These are phyloP conservation scores for Penicillium riverlandense DNA, from an alignment of 495 filamentous ascomycete species.

Conservation along the genomic window DNA sequence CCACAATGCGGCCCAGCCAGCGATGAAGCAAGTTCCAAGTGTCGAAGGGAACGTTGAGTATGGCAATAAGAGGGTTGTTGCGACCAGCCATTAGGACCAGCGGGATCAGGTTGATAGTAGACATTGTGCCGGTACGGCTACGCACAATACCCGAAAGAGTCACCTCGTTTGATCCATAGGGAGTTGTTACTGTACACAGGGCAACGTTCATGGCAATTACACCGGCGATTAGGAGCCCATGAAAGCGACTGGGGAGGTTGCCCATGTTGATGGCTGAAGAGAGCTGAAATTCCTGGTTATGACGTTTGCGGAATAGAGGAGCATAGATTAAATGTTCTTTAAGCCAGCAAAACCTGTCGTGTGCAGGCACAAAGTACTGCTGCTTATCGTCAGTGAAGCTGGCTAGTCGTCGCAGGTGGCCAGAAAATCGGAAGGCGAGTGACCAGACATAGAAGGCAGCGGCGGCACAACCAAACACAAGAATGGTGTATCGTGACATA, in stretches of 20 bases:
- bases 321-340: conserved; percentile 81
- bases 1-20: conserved; percentile 70
- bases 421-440: conserved; percentile 40
- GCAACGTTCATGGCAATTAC: conserved; percentile 73
- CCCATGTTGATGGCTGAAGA: conserved; percentile 76
- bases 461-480: conserved; percentile 45
- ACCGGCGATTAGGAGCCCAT: conserved; percentile 60
- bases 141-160: conserved; percentile 50
- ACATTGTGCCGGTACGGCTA: conserved; percentile 68
- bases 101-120: conserved; percentile 74
- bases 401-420: conserved; percentile 64
- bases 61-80: conserved; percentile 61
- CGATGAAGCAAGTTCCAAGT: conserved; percentile 76
- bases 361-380: conserved; percentile 48
- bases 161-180: conserved; percentile 37
- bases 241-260: conserved; percentile 76
- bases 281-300: conserved; percentile 79
- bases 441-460: conserved; percentile 47
- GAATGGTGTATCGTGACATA: conserved; percentile 30
- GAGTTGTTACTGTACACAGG: conserved; percentile 65
- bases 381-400: conserved; percentile 67
- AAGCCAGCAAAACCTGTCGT: conserved; percentile 49
- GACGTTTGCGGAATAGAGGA: conserved; percentile 70
- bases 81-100: conserved; percentile 61
- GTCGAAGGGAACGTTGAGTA: conserved; percentile 63